phyloP scores from a whole-genome alignment of 805 yeast genomes.

The Candida vaughaniae region DNA sequence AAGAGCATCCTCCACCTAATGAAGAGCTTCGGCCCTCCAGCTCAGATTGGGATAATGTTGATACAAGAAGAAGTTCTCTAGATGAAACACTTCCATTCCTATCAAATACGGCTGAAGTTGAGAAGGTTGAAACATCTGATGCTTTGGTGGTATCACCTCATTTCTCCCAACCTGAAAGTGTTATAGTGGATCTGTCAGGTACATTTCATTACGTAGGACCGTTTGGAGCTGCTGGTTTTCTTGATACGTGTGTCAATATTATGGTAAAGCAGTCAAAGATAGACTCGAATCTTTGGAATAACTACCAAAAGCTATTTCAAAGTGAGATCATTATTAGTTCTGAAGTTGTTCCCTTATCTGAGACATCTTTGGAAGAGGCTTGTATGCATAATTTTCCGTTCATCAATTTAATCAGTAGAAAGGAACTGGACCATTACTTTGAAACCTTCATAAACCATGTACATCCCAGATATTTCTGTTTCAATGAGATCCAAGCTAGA shows the following conservation, averaged over 20 bases:
- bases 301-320: conserved; percentile 2
- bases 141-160: too few species aligned
- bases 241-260: conserved; percentile 9
- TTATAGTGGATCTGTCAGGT: conserved; percentile 15
- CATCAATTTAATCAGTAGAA: conserved; percentile 4
- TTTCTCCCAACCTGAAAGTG: conserved; percentile 8
- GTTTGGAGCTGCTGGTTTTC: conserved; percentile 15
- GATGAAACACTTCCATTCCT: too few species aligned
- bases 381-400: conserved; percentile 7
- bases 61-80: too few species aligned
- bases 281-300: conserved; percentile 1
- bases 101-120: too few species aligned
- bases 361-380: neutral
- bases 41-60: too few species aligned
- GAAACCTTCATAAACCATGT: conserved; percentile 9
- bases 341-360: conserved; percentile 6
- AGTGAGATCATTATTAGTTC: conserved; percentile 11
- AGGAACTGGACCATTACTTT: conserved; percentile 12
- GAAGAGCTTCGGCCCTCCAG: too few species aligned
- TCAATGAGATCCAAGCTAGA: conserved; percentile 5
- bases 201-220: conserved; percentile 17
- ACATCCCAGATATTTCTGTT: conserved; percentile 11
- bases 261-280: conserved; percentile 2
- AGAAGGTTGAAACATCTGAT: too few species aligned
- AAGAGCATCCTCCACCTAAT: too few species aligned